Conservation (phyloP, 176 grass and related monocot genomes). For the Oryza australiensis region DNA sequence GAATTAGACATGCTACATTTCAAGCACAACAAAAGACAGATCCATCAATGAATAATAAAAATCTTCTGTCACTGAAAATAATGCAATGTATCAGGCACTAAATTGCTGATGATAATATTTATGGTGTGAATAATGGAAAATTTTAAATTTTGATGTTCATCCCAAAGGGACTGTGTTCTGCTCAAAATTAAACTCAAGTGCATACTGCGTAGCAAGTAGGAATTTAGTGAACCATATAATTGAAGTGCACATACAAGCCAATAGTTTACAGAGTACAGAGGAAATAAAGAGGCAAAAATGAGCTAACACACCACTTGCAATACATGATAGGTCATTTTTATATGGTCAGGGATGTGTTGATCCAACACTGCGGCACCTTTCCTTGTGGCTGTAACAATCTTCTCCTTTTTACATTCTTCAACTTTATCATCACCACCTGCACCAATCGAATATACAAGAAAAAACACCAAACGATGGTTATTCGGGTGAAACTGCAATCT, state of each 20-base stretch:
- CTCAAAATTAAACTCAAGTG: neutral
- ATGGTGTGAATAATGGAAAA: neutral
- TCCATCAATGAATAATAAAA: neutral
- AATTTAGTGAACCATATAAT: no score
- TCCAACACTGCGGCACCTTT: constrained; percentile 86
- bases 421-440: constrained; percentile 43
- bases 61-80: neutral
- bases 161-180: neutral
- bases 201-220: no score
- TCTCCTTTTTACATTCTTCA: constrained; percentile 68
- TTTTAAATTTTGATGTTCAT: neutral
- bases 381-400: constrained; percentile 75
- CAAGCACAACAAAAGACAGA: neutral
- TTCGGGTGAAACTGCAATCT: constrained; percentile 20
- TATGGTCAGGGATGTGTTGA: constrained; percentile 64
- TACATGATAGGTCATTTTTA: constrained; percentile 82
- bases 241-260: no score
- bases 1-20: neutral
- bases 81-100: neutral
- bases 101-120: neutral
- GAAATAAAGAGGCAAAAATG: neutral
- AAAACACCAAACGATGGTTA: neutral
- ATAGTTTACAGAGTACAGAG: no score
- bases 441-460: neutral
- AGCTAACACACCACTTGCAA: constrained; percentile 64